phyloP scores from a whole-genome alignment of 225 moss, liverwort and hornwort species.

The Neckera pumila region DNA sequence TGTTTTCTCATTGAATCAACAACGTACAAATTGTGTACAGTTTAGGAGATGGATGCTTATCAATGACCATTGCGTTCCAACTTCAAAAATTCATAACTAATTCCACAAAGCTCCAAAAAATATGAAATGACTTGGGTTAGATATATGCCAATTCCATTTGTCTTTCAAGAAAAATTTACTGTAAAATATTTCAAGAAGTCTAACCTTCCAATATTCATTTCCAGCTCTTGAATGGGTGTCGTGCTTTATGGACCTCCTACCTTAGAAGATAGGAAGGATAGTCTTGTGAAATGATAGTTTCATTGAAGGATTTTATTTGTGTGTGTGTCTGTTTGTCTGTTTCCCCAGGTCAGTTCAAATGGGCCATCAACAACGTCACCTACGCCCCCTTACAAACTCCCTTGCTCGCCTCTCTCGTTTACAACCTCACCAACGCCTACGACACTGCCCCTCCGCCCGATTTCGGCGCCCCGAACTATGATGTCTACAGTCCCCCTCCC shows the following conservation, averaged over 20 bases:
- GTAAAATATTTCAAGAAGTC: background rate
- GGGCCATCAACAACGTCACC: conserved; percentile 44
- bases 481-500: background rate
- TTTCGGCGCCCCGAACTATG: background rate
- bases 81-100: background rate
- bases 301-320: background rate
- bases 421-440: background rate
- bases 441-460: conserved; percentile 2
- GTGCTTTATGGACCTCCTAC: background rate
- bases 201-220: background rate
- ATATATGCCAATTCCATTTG: background rate
- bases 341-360: background rate
- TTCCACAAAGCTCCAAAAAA: background rate
- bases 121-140: background rate
- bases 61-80: background rate
- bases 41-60: fast-evolving
- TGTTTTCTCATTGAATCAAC: background rate
- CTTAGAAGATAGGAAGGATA: background rate
- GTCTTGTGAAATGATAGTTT: background rate
- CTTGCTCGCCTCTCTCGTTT: conserved; percentile 12
- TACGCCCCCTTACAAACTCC: conserved; percentile 34
- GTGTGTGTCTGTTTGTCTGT: background rate
- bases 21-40: background rate
- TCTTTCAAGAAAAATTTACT: background rate
- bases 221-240: background rate